Evolutionary conservation across 1,139 yeast species (phyloP).

Genomic region (Pichia sp.): DNA sequence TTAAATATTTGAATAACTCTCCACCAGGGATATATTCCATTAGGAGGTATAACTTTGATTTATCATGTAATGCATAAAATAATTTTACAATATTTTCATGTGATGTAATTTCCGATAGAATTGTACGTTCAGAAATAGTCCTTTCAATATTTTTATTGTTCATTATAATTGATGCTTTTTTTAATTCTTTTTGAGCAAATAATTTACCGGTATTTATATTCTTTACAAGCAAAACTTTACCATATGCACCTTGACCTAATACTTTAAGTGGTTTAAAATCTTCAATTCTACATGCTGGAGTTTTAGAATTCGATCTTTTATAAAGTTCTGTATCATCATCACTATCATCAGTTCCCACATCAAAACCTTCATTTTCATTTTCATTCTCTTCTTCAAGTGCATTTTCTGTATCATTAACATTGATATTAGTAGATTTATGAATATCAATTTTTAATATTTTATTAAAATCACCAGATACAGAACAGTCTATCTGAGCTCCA

Average conservation of each 20-base stretch:
- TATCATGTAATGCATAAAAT: slow-evolving; percentile 86
- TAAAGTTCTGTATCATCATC: slow-evolving; percentile 7
- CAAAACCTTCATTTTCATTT: slow-evolving; percentile 11
- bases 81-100: slow-evolving; percentile 88
- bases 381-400: slow-evolving; percentile 11
- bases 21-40: slow-evolving; percentile 92
- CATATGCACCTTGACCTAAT: slow-evolving; percentile 88
- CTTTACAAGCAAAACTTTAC: slow-evolving; percentile 76
- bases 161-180: slow-evolving; percentile 66
- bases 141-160: slow-evolving; percentile 46
- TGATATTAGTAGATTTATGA: slow-evolving; percentile 4
- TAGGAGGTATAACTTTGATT: slow-evolving; percentile 68
- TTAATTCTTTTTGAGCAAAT: slow-evolving; percentile 85
- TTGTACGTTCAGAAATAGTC: slow-evolving; percentile 67
- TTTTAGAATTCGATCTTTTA: slow-evolving; percentile 10
- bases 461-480: neutral
- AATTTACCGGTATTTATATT: slow-evolving; percentile 59
- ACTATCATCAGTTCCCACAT: neutral
- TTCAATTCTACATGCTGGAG: slow-evolving; percentile 31
- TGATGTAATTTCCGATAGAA: slow-evolving; percentile 54
- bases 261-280: slow-evolving; percentile 79
- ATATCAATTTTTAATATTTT: slow-evolving; percentile 3
- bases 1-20: slow-evolving; percentile 79
- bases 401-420: slow-evolving; percentile 11
- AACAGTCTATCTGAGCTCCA: slow-evolving; percentile 12